Evolutionary conservation across 495 filamentous ascomycete genomes (phyloP), one percentile per base, ranked within the genome.

Genomic region (Penicillium salamii): DNA sequence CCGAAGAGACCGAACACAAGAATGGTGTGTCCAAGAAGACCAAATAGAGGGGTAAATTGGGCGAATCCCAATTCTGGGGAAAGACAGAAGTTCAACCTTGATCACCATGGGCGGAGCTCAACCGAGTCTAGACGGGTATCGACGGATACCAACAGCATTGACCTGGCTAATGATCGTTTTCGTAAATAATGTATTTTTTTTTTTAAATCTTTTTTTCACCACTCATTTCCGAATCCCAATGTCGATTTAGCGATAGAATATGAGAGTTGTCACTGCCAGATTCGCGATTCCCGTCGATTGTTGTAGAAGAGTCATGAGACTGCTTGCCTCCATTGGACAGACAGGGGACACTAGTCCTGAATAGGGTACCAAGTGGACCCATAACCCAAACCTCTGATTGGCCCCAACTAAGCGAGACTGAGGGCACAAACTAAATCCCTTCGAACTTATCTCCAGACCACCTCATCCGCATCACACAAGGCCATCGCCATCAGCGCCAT

Each of bases 401-500:
- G 65, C 52, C 40, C 61, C 19, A 48, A 15, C 52, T 43, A n/a
- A 54, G 60, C 33, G 46, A 58, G 65, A 75, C 70, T 69, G 70
- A 75, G 72, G 69, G 69, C 59, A 69, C 54, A 53, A 69, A 62
- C 17, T 31, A 66, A 63, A 68, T 66, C 62, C 59, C 66, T 67
- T 69, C 68, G 65, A 59, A 67, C 59, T 63, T 67, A 66, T 65
- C 60, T 66, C 55, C 45, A 62, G 66, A 66, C 61, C 58, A 57
- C 63, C 63, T 58, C 58, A 64, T 64, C 55, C 60, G 58, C 57
- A 60, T 59, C 61, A 62, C 66, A 72, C 65, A 70, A 67, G 69
- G 66, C 65, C 72, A 72, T 74, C 68, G 66, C 69, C 58, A 67
- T 75, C 72, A 75, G 69, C 72, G 72, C 70, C 60, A 63, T 72